Percentiles rank a stretch among this genome's conserved stretches.
phyloP scores from a whole-genome alignment of 2,329 filamentous ascomycete genomes.

The Ceratocystis destructans region DNA sequence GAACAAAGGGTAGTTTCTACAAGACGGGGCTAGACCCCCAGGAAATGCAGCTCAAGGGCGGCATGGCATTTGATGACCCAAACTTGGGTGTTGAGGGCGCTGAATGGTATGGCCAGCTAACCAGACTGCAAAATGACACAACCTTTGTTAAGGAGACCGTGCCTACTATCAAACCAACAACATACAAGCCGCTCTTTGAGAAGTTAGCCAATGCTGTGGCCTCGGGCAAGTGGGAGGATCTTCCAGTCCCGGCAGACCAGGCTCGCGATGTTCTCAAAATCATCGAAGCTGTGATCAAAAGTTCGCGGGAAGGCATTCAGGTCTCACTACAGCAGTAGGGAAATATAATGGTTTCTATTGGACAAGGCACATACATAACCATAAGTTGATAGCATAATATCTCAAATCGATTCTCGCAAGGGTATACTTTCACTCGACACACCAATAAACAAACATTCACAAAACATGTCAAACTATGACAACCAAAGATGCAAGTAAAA shows the following conservation, averaged over 20 bases:
- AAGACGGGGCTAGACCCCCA: slow-evolving; percentile 60
- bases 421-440: slow-evolving; percentile 16
- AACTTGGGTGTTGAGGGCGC: slow-evolving; percentile 50
- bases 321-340: slow-evolving; percentile 23
- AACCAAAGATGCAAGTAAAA: not conserved
- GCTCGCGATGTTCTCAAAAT: slow-evolving; percentile 40
- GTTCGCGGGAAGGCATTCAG: slow-evolving; percentile 35
- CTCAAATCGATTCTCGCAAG: slow-evolving; percentile 8
- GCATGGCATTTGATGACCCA: slow-evolving; percentile 45
- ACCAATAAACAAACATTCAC: not conserved
- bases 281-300: slow-evolving; percentile 39
- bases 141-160: slow-evolving; percentile 36
- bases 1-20: slow-evolving; percentile 59
- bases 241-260: slow-evolving; percentile 40
- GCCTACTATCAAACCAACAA: slow-evolving; percentile 49
- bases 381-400: not conserved
- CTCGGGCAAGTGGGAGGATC: slow-evolving; percentile 35
- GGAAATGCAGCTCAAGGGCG: slow-evolving; percentile 57
- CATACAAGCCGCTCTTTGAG: slow-evolving; percentile 56
- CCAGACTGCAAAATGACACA: slow-evolving; percentile 39
- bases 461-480: not conserved
- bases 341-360: not conserved
- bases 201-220: slow-evolving; percentile 36
- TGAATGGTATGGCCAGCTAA: slow-evolving; percentile 45
- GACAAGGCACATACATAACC: not conserved